Base-by-base conservation (phyloP, 2,329 filamentous ascomycete species). In the Eutypa lata region DNA sequence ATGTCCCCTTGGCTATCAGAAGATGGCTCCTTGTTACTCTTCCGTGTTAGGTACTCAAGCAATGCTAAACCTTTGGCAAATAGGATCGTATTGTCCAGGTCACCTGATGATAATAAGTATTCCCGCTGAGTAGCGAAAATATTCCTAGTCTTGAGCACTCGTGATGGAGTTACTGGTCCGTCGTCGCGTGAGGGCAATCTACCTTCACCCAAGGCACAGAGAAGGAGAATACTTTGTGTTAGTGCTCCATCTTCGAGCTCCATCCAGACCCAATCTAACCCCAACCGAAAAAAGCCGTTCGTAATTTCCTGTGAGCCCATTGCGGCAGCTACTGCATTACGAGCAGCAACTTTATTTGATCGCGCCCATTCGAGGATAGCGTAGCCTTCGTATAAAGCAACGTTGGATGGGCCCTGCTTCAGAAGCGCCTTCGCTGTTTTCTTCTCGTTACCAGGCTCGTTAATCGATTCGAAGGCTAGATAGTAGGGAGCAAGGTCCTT, bases 361-460 rank as follows among this genome's bases (percentile, higher is more conserved):
- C 78, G 79, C 1, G 75, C 73, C 58, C 72, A 77, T 68, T 96
- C 90, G 3, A 91, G 82, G 14, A 90, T 71, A 0, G 88, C 90
- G 64, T 93, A 96, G 0, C 86, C 83, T 59, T 91, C 88, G 70
- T 95, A 97, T 0, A 97, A 74, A 14, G 77, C 74, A 3, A 89
- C 67, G 60, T 84, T 87, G 1, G 82, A 76, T 0, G 85, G 76
- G 51, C 83, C 81, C 47, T 77, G 78, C 64, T 89, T 93, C n/a
- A 97, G 70, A 0, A 96, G 73, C 7, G 72, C 71, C 62, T 90
- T 96, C 0, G 90, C 89, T 7, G 79, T 75, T 65, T 90, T 95
- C 59, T 82, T 87, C 24, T 84, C 82, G 2, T 71, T 75, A 1
- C 68, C 64, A 0, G 79, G 74, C 43, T 85, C 79, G 52, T 81